Base-by-base conservation (phyloP, 75 land plant genomes). In the Adiantum capillusveneris region DNA sequence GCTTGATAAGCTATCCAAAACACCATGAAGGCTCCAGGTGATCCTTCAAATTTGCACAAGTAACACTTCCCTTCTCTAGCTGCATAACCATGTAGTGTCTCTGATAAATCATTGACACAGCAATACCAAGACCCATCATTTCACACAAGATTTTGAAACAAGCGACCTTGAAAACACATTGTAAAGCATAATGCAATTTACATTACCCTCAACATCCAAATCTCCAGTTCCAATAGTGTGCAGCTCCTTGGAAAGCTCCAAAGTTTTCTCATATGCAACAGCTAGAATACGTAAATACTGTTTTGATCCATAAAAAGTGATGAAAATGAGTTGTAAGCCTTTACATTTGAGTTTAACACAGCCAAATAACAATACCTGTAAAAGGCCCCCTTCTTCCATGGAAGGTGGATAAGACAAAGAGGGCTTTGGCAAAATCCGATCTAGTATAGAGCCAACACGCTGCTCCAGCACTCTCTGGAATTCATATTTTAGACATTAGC, bases 401-500 rank as follows among this genome's bases (percentile, higher is more conserved):
- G 91, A 65, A 61, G 87, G 84, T 26, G 83, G 71, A 63, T 82
- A 90, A 44, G 75, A 63, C 54, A 95, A 85, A 13, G 90, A 81
- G 56, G 99, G 96, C 36, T 84, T 90, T 52, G 75, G 65, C 44
- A 95, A 79, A 18, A 95, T 53, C 67, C 76, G 86, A 44, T 86
- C 99, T 58, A 95, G 54, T 65, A 90, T 67, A 6, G 85, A 69
- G 37, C 76, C 56, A 34, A 95, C 88, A 49, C 99, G 52, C 66
- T 95, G 97, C 77, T 95, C 99, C 75, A 95, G 50, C 56, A 95
- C 96, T 52, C 99, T 70, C 99, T 95, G 79, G 70, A 77, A 5
- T 34, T 34, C 37, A 34, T 34, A 5, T 34, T n/a, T n/a, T n/a
- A n/a, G n/a, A n/a, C n/a, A n/a, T n/a, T n/a, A n/a, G n/a, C n/a